Evolutionary conservation across 2,329 filamentous ascomycete genomes (phyloP), one percentile per base, ranked within the genome.

Genomic region (Trichophyton equinum): DNA sequence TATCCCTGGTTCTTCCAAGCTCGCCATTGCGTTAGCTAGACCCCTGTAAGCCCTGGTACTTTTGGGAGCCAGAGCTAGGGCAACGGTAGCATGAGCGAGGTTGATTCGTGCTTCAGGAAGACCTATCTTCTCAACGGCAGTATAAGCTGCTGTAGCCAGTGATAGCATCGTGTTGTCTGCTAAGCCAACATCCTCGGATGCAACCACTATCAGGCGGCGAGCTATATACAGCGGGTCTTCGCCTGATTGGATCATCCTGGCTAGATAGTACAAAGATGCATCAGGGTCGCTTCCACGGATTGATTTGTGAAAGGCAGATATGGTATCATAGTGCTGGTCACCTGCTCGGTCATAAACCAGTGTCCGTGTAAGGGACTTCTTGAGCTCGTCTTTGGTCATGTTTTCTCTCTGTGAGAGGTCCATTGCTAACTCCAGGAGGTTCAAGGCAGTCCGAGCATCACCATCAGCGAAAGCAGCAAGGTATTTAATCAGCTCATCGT

Each of bases 321-420:
- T 97, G 59, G 89, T 94, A 71, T 99, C 92, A 77, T 97, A 99
- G 75, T 97, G 94, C 72, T 96, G 90, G 74, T 99, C 94, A 59
- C 94, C 92, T 0, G 88, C 89, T 60, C 94, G 85, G 73, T 99
- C 94, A 74, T 97, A 97, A 13, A 97, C 91, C 1, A 97, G 79
- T 0, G 92, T 97, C 71, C 91, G 91, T 1, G 92, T 97, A 8
- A 99, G 79, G 1, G 88, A 82, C 1, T 84, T 79, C 71, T 96
- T 96, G 70, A 99, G 84, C 62, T 85, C 82, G 4, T 87, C 85
- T 64, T 86, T 84, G 0, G 89, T 94, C 64, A 87, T 85, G 8
- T 79, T 78, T 0, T 81, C 78, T 5, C 82, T 81, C 36, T 77
- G 80, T 2, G 87, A 85, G 0, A 96, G 79, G 40, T 88, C 89